phyloP scores from a whole-genome alignment of 805 yeast genomes.

The Lachancea sp. region DNA sequence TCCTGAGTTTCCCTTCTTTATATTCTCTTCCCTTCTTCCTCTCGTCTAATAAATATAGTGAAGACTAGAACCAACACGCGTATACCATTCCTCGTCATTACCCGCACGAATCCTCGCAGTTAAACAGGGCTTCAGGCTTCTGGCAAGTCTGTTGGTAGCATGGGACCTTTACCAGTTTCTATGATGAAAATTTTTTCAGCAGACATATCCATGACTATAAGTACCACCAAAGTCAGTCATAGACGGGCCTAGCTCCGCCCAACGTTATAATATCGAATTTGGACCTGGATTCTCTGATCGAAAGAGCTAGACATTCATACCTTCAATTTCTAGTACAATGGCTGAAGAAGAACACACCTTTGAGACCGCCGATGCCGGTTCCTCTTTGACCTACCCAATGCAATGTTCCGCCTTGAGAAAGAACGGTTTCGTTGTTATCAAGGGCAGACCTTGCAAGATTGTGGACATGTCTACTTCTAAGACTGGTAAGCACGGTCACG shows the following conservation, averaged over 20 bases:
- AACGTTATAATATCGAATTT: not conserved
- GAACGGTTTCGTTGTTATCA: constrained; percentile 98
- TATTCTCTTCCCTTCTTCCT: too few relatives aligned
- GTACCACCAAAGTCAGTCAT: constrained; percentile 1
- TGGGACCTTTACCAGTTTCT: not conserved
- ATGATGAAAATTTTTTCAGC: constrained; percentile 4
- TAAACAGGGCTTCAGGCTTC: constrained; percentile 4
- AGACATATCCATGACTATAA: constrained; percentile 1
- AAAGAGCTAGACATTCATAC: constrained; percentile 1
- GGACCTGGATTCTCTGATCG: not conserved
- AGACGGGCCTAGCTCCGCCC: constrained; percentile 5
- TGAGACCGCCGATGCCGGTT: constrained; percentile 98
- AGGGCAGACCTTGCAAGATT: constrained; percentile 99
- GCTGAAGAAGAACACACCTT: constrained; percentile 70
- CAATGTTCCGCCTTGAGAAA: constrained; percentile 99
- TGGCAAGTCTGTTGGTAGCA: not conserved
- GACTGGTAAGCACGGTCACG: constrained; percentile 99
- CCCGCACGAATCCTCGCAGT: constrained; percentile 3
- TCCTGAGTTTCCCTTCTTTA: too few relatives aligned
- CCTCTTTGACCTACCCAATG: constrained; percentile 96
- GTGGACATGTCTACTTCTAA: constrained; percentile 99
- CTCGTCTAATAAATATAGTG: too few relatives aligned
- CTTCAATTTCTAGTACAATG: constrained; percentile 18
- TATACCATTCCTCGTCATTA: not conserved
- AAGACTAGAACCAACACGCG: not conserved